Evolutionary conservation across 768 basidiomycete species (phyloP), one percentile per base, ranked within the genome.

Genomic region (Rhodotorula graminis): DNA sequence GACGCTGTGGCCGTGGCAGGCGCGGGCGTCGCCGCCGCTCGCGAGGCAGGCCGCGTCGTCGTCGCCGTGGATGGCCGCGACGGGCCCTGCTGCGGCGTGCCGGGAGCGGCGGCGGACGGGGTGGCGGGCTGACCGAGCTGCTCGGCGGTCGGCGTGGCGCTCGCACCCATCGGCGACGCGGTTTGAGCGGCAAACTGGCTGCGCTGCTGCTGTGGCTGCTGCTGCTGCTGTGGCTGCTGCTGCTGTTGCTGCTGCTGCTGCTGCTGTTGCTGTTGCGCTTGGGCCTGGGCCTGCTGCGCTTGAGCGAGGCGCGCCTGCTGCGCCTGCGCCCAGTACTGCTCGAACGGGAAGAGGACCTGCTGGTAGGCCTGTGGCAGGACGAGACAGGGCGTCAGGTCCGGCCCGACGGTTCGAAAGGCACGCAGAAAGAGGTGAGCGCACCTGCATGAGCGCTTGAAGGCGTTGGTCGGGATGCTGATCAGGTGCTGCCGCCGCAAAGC

Each of bases 291-390:
- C 37, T 37, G 37, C 37, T 37, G 37, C 37, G 37, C 37, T 37
- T 37, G 60, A 29, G 61, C 58, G 19, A 49, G 47, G 19, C 47
- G 47, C 3, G n/a, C 61, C 61, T 50, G 64, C 53, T 64, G 69
- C 44, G 47, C 27, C 57, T 70, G 62, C 1, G 21, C 16, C 65
- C 70, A 58, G 27, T 15, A 16, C 23, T 62, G 55, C 64, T 76
- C 72, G 72, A 76, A 76, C 1, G 72, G 63, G 25, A 47, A 47
- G 9, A 74, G 62, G 9, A 37, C 18, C 14, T 33, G 23, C 19
- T 65, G 73, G 60, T 74, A 74, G 5, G 61, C 72, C 72, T 74
- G 59, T 18, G 37, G 29, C 1, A 19, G 23, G 37, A 37, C 9
- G 8, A 2, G 25, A 23, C 14, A 2, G 3, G 19, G 27, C 25